Percentiles rank a stretch among this genome's conserved stretches.
phyloP scores from a whole-genome alignment of 306 rosid genomes.

The Vicia faba region DNA sequence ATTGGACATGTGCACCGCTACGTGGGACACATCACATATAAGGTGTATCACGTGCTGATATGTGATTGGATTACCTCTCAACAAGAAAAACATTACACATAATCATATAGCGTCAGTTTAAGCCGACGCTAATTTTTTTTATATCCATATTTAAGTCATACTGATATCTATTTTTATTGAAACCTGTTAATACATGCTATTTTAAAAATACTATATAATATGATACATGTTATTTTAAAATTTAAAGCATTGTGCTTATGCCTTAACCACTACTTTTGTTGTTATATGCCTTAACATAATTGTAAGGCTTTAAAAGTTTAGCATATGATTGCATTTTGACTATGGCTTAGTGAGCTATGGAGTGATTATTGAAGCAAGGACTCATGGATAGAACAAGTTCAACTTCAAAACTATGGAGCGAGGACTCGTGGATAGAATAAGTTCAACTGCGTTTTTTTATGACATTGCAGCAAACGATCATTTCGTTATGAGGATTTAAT shows the following conservation, averaged over 20 bases:
- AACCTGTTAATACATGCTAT: too few relatives aligned
- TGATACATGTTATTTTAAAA: background rate
- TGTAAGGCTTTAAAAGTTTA: slow-evolving; percentile 50
- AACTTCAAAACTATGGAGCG: too few relatives aligned
- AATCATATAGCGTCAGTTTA: too few relatives aligned
- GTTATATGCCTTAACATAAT: slow-evolving; percentile 55
- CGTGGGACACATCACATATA: too few relatives aligned
- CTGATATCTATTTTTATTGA: too few relatives aligned
- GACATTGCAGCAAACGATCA: slow-evolving; percentile 78
- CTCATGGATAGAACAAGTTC: slow-evolving; percentile 67
- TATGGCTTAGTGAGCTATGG: slow-evolving; percentile 58
- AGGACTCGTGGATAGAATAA: too few relatives aligned
- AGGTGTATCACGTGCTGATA: too few relatives aligned
- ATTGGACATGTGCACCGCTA: too few relatives aligned
- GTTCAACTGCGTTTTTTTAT: slow-evolving; percentile 68
- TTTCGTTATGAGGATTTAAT: slow-evolving; percentile 69
- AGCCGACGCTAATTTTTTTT: too few relatives aligned
- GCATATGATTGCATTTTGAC: slow-evolving; percentile 48
- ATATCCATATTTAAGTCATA: too few relatives aligned
- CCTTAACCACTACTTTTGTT: slow-evolving; percentile 44
- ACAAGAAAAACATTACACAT: too few relatives aligned
- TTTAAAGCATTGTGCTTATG: slow-evolving; percentile 21
- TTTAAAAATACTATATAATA: background rate
- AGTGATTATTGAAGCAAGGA: slow-evolving; percentile 74
- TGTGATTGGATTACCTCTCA: too few relatives aligned